Evolutionary conservation across 176 grass and related monocot species (phyloP).

Genomic region (Poa pratensis): DNA sequence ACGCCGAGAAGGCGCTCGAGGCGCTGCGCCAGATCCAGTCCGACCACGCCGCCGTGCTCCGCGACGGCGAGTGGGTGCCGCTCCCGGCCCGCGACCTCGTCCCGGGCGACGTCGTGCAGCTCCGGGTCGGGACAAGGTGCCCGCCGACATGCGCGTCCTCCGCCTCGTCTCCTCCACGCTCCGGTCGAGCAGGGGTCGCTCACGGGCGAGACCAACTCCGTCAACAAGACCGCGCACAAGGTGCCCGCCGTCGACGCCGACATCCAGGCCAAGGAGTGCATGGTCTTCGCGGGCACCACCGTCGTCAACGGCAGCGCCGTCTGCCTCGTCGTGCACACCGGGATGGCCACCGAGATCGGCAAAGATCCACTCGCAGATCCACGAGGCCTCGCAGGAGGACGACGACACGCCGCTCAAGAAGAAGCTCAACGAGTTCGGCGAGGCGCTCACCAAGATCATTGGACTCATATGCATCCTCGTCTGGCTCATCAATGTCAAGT

Average conservation of each 20-base stretch:
- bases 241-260: conserved; percentile 65
- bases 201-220: conserved; percentile 86
- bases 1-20: conserved; percentile 86
- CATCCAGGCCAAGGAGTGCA: conserved; percentile 93
- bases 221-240: conserved; percentile 74
- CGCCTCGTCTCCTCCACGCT: conserved; percentile 78
- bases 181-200: conserved; percentile 87
- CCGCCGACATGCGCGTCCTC: conserved; percentile 84
- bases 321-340: conserved; percentile 83
- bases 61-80: conserved; percentile 57
- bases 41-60: conserved; percentile 70
- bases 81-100: conserved; percentile 75
- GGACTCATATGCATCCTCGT: conserved; percentile 78
- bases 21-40: conserved; percentile 90
- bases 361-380: conserved; percentile 96
- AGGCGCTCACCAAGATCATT: conserved; percentile 86
- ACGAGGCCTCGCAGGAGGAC: conserved; percentile 81
- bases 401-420: conserved; percentile 93
- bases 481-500: conserved; percentile 96
- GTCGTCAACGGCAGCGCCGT: conserved; percentile 84
- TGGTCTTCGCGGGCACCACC: conserved; percentile 87
- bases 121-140: conserved; percentile 89
- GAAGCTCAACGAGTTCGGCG: conserved; percentile 95
- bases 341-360: conserved; percentile 92
- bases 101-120: conserved; percentile 75